These are phyloP conservation scores for Penicillium fuscoglaucum DNA, from an alignment of 2,329 filamentous ascomycete genomes.

Conservation along the genomic window DNA sequence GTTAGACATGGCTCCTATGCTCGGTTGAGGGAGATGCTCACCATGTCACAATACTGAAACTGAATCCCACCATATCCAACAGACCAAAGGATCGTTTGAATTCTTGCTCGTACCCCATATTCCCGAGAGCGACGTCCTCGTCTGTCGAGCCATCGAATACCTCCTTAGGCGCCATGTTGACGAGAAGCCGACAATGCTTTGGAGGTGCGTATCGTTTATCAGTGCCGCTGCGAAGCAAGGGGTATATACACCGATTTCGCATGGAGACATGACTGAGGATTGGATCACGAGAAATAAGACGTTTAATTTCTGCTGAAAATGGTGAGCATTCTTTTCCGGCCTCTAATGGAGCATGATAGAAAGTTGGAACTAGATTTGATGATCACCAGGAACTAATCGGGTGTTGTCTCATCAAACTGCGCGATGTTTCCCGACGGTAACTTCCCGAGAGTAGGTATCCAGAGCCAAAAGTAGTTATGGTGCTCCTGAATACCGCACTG, in stretches of 20 bases:
- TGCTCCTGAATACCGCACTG: no score
- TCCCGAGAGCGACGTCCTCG: conserved; percentile 32
- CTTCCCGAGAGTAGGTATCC: no score
- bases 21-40: conserved; percentile 7
- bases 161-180: conserved; percentile 4
- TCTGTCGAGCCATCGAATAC: conserved; percentile 13
- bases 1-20: neutral
- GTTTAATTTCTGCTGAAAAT: neutral
- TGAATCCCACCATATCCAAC: conserved; percentile 58
- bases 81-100: conserved; percentile 56
- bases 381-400: no score
- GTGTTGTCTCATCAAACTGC: no score
- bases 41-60: conserved; percentile 57
- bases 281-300: neutral
- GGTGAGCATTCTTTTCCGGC: no score
- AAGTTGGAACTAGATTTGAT: no score
- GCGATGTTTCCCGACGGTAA: no score
- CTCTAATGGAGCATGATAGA: no score
- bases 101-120: conserved; percentile 43
- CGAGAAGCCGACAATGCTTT: no score
- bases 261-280: neutral
- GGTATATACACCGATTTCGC: neutral
- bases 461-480: no score
- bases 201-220: neutral
- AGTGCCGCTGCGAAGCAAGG: neutral